These are phyloP conservation scores for Gracilaria vermiculophylla DNA, from an alignment of 23 red algal genomes.

Conservation along the genomic window DNA sequence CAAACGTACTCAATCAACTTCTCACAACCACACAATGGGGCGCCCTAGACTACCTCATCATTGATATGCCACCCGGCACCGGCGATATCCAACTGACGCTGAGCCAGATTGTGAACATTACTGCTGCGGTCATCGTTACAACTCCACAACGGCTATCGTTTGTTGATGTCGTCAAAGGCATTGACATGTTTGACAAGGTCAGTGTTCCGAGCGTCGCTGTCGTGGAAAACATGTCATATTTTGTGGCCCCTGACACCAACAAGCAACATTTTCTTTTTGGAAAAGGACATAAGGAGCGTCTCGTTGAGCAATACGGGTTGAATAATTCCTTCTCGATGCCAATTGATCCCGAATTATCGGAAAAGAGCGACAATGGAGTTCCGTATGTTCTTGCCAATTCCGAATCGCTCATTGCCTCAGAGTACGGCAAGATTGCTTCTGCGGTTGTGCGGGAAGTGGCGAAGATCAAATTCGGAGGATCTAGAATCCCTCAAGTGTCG, in stretches of 20 bases:
- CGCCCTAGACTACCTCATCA: conserved; percentile 89
- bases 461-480: conserved; percentile 73
- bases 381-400: conserved; percentile 72
- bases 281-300: conserved; percentile 70
- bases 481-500: conserved; percentile 41
- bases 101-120: conserved; percentile 86
- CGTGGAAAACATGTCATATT: conserved; percentile 98
- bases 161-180: conserved; percentile 97
- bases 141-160: conserved; percentile 96
- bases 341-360: conserved; percentile 78
- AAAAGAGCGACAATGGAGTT: conserved; percentile 72
- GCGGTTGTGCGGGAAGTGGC: conserved; percentile 85
- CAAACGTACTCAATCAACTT: conserved; percentile 95
- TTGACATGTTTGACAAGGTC: conserved; percentile 96
- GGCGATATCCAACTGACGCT: conserved; percentile 98
- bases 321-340: conserved; percentile 75
- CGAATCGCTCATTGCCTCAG: conserved; percentile 32
- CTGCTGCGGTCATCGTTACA: conserved; percentile 93
- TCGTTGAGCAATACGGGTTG: conserved; percentile 87
- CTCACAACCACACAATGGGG: conserved; percentile 95
- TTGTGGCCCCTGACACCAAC: conserved; percentile 83
- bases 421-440: conserved; percentile 77
- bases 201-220: conserved; percentile 90
- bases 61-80: conserved; percentile 99
- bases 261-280: conserved; percentile 89